A percentile compares a stretch with the other conserved stretches of the same genome.
These are phyloP conservation scores for Clonostachys sp. DNA, from an alignment of 2,329 filamentous ascomycete species.

Conservation along the genomic window DNA sequence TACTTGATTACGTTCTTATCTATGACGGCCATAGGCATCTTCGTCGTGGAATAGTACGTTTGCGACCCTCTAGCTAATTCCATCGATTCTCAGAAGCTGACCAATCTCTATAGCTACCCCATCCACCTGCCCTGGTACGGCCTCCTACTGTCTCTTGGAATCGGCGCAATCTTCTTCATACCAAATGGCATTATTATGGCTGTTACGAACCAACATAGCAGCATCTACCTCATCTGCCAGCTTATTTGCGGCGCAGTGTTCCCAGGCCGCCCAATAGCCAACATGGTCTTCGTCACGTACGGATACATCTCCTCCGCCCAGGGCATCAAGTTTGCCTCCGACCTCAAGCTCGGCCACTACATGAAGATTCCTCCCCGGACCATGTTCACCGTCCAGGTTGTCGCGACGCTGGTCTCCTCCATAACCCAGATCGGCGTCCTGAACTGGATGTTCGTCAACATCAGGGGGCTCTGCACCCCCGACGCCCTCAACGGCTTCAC, in stretches of 20 bases:
- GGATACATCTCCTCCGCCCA: slow-evolving; percentile 87
- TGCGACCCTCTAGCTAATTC: not conserved
- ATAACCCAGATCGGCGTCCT: slow-evolving; percentile 79
- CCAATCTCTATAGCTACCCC: slow-evolving; percentile 56
- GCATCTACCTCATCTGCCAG: slow-evolving; percentile 82
- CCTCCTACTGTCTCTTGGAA: slow-evolving; percentile 70
- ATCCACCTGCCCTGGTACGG: slow-evolving; percentile 86
- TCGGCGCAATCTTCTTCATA: slow-evolving; percentile 79
- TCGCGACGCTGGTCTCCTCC: slow-evolving; percentile 70
- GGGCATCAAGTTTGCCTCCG: slow-evolving; percentile 83
- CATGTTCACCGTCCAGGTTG: slow-evolving; percentile 73
- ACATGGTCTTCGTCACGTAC: slow-evolving; percentile 92
- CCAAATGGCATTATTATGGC: slow-evolving; percentile 92
- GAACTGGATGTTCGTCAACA: slow-evolving; percentile 84
- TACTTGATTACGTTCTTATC: slow-evolving; percentile 70
- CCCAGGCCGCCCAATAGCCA: slow-evolving; percentile 79
- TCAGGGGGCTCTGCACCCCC: slow-evolving; percentile 72
- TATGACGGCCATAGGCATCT: slow-evolving; percentile 77
- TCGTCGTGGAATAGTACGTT: slow-evolving; percentile 77
- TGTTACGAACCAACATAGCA: slow-evolving; percentile 84
- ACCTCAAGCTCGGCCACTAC: slow-evolving; percentile 83
- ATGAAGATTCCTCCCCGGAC: slow-evolving; percentile 83
- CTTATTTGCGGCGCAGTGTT: slow-evolving; percentile 79
- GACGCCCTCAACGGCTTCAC: slow-evolving; percentile 83
- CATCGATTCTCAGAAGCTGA: not conserved